Base-by-base conservation (phyloP, 2,329 filamentous ascomycete genomes). In the Madurella mycetomatis region DNA sequence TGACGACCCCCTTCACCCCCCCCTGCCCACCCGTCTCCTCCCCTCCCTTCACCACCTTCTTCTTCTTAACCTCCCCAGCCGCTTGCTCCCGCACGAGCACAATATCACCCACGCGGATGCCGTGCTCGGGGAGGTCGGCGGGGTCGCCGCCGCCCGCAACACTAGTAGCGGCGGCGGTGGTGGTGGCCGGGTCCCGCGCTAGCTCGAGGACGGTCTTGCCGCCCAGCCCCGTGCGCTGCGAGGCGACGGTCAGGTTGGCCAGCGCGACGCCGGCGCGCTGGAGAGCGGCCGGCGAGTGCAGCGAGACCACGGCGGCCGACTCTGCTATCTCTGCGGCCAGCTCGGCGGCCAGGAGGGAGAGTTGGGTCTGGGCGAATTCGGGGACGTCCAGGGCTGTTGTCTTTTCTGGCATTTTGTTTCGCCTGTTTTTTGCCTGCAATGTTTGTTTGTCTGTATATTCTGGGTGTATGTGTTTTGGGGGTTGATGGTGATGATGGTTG, bases 201-300 rank as follows among this genome's bases (percentile, higher is more conserved):
- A 99, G 83, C 69, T 96, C 92, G 3, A 96, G 75, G 1, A 99
- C 87, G 0, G 89, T 90, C 60, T 90, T 88, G n/a, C 94, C 94
- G 15, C 92, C 94, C 39, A 96, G 77, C 0, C 94, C 94, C 0
- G 94, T 99, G 31, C 92, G 86, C 67, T 88, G 88, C 16, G 87
- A 86, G 11, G 80, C 76, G 34, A 95, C 75, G 32, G 82, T 74
- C 9, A 97, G 82, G 70, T 92, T 92, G 15, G 84, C 83, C 63
- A 94, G 77, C 32, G 90, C 90, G 41, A 90, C 78, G n/a, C 90
- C 90, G 5, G 87, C 87, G 55, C 87, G 84, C 66, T 89, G 82
- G 12, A 95, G 82, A 1, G 82, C 77, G 0, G 80, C 74, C 4
- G 90, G 89, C 46, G 85, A 83, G 68, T 87, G 82, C 44, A 80